These are phyloP conservation scores for Lodderomyces pseudojiufengensis DNA, from an alignment of 1,139 yeast species.

Conservation along the genomic window DNA sequence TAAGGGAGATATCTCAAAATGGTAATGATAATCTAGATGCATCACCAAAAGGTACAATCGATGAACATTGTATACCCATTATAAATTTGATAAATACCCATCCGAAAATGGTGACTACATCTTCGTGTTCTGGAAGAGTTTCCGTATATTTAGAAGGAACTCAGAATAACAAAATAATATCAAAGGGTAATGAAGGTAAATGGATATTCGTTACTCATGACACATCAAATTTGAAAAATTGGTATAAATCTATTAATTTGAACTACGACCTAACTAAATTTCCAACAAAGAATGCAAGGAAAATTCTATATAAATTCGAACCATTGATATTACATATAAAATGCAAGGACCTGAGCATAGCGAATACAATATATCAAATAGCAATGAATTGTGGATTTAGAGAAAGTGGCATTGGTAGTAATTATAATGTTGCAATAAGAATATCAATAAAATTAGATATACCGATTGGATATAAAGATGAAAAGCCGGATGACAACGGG, in stretches of 20 bases:
- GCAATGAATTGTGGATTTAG: constrained; percentile 87
- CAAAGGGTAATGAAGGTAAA: constrained; percentile 81
- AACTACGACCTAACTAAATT: constrained; percentile 12
- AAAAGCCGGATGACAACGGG: constrained; percentile 14
- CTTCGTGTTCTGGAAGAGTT: constrained; percentile 85
- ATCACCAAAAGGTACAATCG: constrained; percentile 84
- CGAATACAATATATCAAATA: constrained; percentile 57
- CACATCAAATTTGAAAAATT: constrained; percentile 40
- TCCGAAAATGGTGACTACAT: constrained; percentile 73
- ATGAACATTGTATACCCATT: constrained; percentile 65
- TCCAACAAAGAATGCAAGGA: constrained; percentile 34
- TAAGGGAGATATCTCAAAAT: constrained; percentile 49
- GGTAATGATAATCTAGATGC: constrained; percentile 52
- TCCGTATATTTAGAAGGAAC: constrained; percentile 75
- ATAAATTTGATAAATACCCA: constrained; percentile 63
- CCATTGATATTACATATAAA: constrained; percentile 82
- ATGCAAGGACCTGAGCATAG: constrained; percentile 58
- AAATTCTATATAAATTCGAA: constrained; percentile 71
- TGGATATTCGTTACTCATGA: constrained; percentile 86
- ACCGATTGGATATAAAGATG: constrained; percentile 57
- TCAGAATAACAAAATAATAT: constrained; percentile 47
- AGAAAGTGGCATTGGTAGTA: constrained; percentile 81
- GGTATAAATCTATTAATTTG: constrained; percentile 44
- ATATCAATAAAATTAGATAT: constrained; percentile 68
- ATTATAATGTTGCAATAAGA: constrained; percentile 74